Evolutionary conservation across 2,329 filamentous ascomycete genomes (phyloP), one percentile per base, ranked within the genome.

Genomic region (Bipolaris cookei): DNA sequence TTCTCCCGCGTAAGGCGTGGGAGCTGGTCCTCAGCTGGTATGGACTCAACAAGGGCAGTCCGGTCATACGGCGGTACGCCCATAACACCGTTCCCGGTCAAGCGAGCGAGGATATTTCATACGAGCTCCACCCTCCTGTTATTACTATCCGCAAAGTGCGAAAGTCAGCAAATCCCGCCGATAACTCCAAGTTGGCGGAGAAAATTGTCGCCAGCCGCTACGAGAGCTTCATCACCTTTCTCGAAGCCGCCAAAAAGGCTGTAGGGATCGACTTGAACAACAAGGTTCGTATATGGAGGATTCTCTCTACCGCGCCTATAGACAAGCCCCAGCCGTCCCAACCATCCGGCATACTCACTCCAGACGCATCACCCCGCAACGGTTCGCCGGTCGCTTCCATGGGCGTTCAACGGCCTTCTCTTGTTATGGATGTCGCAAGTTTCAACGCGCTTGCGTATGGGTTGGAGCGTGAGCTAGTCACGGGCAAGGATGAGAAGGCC

Each of bases 131-230:
- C 68, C 95, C 93, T 4, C 92, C 91, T 0, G 83, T 97, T 41
- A 91, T 97, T 74, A 91, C 88, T 1, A 82, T 98, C 58, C 87
- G 96, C 71, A 92, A 94, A 64, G 81, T 98, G 1, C 88, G 88
- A 73, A 82, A 85, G 1, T 80, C 86, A 35, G 84, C 88, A 67
- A 78, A 82, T 1, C 77, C 89, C 54, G 87, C 88, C 67, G 84
- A 87, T 10, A 84, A 79, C 52, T 82, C 84, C 35, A 84, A 85
- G 14, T 79, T 84, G 4, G 87, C 92, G 0, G 81, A 86, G 4
- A 84, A 85, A 48, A 77, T 94, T 37, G 83, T 92, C 21, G 87
- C 89, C 50, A 95, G 91, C 70, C 86, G 88, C 62, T 86, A 86
- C 47, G 87, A 85, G 48, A 84, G 81, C 48, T 90, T 88, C 58